A percentile compares a stretch with the other conserved stretches of the same genome.
These are phyloP conservation scores for Globisporangium rhizosaccharum DNA, from an alignment of 352 stramenopile genomes.

Conservation along the genomic window DNA sequence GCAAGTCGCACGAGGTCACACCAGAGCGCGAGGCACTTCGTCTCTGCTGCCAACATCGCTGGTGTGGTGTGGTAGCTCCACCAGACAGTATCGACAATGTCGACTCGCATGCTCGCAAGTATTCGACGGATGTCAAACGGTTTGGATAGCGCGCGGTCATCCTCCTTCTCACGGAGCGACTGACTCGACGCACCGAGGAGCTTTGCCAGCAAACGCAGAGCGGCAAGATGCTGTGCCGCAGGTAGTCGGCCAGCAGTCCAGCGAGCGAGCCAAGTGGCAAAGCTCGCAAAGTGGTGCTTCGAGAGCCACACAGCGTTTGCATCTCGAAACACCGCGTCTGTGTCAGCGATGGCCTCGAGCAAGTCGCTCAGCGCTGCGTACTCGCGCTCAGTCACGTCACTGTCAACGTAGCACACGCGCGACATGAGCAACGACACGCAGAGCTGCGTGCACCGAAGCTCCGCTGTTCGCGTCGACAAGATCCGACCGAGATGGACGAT, in stretches of 20 bases:
- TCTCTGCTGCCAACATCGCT: not conserved
- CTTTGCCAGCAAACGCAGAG: not conserved
- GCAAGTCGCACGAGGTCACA: constrained; percentile 5
- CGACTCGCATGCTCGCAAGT: not conserved
- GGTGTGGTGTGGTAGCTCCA: constrained; percentile 4
- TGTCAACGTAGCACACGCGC: constrained; percentile 8
- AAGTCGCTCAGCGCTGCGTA: constrained; percentile 1
- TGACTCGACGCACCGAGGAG: not conserved
- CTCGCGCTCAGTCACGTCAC: not conserved
- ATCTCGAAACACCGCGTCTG: not conserved
- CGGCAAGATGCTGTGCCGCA: not conserved
- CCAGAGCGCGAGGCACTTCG: constrained; percentile 7
- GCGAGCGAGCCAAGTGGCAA: not conserved
- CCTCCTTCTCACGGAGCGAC: no score
- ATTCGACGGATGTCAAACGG: not conserved
- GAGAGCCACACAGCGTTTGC: not conserved
- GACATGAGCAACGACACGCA: constrained; percentile 11
- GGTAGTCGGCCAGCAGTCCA: not conserved
- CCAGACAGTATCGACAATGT: constrained; percentile 12
- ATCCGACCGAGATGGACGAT: constrained; percentile 9
- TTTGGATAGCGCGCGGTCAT: not conserved
- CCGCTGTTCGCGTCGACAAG: not conserved
- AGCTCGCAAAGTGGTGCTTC: not conserved
- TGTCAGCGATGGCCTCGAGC: not conserved
- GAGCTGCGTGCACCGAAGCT: constrained; percentile 1